These are phyloP conservation scores for Ceratobasidium sp. DNA, from an alignment of 1,284 basidiomycete genomes.

Conservation along the genomic window DNA sequence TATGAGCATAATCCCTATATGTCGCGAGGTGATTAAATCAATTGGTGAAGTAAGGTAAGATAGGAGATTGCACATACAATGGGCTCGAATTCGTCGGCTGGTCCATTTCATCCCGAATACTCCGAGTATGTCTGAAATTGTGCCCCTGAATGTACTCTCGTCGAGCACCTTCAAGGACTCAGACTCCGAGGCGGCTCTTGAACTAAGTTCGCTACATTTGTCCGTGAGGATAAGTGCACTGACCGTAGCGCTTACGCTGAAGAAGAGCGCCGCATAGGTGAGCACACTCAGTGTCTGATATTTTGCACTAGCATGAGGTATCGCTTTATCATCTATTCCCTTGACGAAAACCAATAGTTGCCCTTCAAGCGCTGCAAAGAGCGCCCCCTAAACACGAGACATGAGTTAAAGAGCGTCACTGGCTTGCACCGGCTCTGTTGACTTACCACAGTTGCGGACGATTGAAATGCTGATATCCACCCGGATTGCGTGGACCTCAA, in stretches of 20 bases:
- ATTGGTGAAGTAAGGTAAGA: not conserved
- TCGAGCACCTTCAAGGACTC: too few species aligned
- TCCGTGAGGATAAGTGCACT: constrained; percentile 15
- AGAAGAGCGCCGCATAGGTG: constrained; percentile 1
- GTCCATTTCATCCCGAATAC: not conserved
- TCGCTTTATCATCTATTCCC: not conserved
- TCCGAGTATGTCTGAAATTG: too few species aligned
- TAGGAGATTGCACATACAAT: too few species aligned
- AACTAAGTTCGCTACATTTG: not conserved
- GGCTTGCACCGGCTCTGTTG: not conserved
- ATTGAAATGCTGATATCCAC: constrained; percentile 28
- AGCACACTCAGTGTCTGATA: not conserved
- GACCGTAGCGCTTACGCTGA: constrained; percentile 18
- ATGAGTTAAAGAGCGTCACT: not conserved
- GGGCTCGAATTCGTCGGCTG: not conserved
- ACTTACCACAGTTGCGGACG: constrained; percentile 21
- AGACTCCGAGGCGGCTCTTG: not conserved
- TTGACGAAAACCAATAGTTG: constrained; percentile 1
- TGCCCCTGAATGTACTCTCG: not conserved
- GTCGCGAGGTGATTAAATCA: too few species aligned
- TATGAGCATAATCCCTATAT: constrained; percentile 1
- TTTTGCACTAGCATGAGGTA: not conserved
- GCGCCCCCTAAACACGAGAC: not conserved
- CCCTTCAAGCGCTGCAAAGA: constrained; percentile 19
- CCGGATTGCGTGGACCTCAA: constrained; percentile 17